Evolutionary conservation across 2,329 filamentous ascomycete genomes (phyloP), one percentile per base, ranked within the genome.

Genomic region (Penicillium sp.): DNA sequence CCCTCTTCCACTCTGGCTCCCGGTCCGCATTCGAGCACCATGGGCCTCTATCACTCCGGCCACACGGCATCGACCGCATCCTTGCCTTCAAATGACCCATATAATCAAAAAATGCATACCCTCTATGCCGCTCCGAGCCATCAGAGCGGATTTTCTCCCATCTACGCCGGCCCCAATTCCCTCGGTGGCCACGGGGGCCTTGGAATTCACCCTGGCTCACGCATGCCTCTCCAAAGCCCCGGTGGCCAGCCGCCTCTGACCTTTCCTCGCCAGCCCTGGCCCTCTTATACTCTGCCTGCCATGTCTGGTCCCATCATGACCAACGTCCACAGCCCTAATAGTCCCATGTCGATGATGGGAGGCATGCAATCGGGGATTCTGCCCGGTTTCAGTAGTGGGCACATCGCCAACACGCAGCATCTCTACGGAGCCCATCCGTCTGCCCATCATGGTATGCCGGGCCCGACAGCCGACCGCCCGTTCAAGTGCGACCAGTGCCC

Each of bases 401-500:
- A 83, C 77, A 83, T 78, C 69, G 86, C 79, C 65, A 87, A 69
- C 68, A 81, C 79, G 45, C 81, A 84, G 52, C 80, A 87, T 65
- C 85, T 93, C 77, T 91, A 92, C 61, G 75, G 78, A 22, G 80
- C 81, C 22, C 75, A 76, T 62, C 81, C 82, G 59, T 80, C 84
- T 65, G 82, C 85, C 10, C 85, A 85, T 58, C 85, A 85, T 59
- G 82, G 84, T 51, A 83, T 83, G 63, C 78, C 81, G 22, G 78
- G 78, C 3, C 80, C 83, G 10, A 82, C 84, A 30, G 89, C 90
- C 59, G 94, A 98, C 68, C 87, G 94, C 5, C 95, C 95, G 0
- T 98, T 96, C 82, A 93, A 93, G 77, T 99, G 95, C 75, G 93
- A 98, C 69, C 85, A 91, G 73, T 99, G 95, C 72, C 87, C 91